These are phyloP conservation scores for Malus hybrid DNA, from an alignment of 331 rosid species.

Conservation along the genomic window DNA sequence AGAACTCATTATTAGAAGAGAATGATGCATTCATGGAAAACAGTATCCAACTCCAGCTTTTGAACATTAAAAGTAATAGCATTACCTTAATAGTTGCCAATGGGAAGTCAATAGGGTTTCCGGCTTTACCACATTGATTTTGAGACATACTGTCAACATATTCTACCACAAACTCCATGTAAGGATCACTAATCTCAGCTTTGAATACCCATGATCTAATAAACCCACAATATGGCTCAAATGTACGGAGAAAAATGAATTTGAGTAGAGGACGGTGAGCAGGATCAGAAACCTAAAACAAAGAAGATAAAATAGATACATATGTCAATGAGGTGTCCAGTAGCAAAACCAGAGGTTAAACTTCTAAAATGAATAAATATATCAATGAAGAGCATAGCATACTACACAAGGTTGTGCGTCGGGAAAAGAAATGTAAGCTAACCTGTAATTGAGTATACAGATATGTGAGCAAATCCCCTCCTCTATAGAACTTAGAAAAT, in stretches of 20 bases:
- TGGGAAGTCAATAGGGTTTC: slow-evolving; percentile 40
- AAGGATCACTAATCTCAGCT: slow-evolving; percentile 91
- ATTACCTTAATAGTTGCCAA: slow-evolving; percentile 61
- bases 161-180: slow-evolving; percentile 75
- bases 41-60: background rate
- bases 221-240: slow-evolving; percentile 88
- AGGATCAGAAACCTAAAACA: slow-evolving; percentile 82
- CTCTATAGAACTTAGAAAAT: slow-evolving; percentile 56
- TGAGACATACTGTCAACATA: slow-evolving; percentile 27
- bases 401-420: background rate
- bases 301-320: slow-evolving; percentile 6
- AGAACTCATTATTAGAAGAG: slow-evolving; percentile 23
- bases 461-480: slow-evolving; percentile 71
- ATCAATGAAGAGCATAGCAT: background rate
- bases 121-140: slow-evolving; percentile 26
- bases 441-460: slow-evolving; percentile 78
- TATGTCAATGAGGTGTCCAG: background rate
- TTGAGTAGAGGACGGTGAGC: slow-evolving; percentile 65
- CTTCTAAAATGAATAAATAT: background rate
- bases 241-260: slow-evolving; percentile 77
- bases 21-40: slow-evolving; percentile 15
- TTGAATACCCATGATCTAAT: slow-evolving; percentile 93
- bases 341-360: background rate
- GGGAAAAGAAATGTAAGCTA: slow-evolving; percentile 9
- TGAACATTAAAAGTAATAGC: slow-evolving; percentile 7